Base-by-base conservation (phyloP, 768 basidiomycete species). In the Podaxis mareebaensis region DNA sequence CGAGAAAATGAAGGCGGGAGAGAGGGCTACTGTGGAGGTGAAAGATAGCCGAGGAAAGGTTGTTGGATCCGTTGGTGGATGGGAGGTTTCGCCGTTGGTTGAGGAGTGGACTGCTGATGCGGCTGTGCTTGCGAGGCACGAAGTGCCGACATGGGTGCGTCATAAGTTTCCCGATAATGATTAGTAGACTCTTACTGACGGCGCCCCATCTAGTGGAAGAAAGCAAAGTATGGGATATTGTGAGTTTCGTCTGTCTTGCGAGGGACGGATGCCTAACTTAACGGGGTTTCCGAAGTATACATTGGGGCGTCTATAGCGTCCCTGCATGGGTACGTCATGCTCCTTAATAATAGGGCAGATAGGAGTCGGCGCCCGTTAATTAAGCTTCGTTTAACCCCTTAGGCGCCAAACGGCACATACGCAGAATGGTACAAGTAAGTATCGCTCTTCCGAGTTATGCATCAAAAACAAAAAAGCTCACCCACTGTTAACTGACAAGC, bases 361-460 rank as follows among this genome's bases (percentile, higher is more conserved):
- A 59, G 44, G 30, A 17, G 33, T 3, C 49, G 13, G 12, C 11
- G 2, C 24, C 22, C 22, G 22, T 12, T 28, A 10, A 51, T 0
- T 51, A 51, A 28, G 5, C 30, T 44, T 28, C 13, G 12, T 15
- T 3, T 38, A n/a, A 5, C 12, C 5, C 8, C 38, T 10, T 57
- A 83, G 81, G 79, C 75, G 12, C 78, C 80, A 2, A 70, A 73
- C 0, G 68, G 67, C 13, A 65, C 67, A 11, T 85, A 85, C 64
- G 79, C 83, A 0, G 86, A 87, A 69, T 87, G 85, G 84, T 86
- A 85, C 63, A 70, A 80, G 82, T 83, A 68, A 62, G 79, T 79
- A 53, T 78, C 49, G 26, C 22, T 30, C 20, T 33, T 53, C 24
- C 22, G 11, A 51, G 12, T 11, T n/a, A 22, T 17, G 2, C 15